Evolutionary conservation across 2,329 filamentous ascomycete genomes (phyloP), one percentile per base, ranked within the genome.

Genomic region (Sporothrix mexicana): DNA sequence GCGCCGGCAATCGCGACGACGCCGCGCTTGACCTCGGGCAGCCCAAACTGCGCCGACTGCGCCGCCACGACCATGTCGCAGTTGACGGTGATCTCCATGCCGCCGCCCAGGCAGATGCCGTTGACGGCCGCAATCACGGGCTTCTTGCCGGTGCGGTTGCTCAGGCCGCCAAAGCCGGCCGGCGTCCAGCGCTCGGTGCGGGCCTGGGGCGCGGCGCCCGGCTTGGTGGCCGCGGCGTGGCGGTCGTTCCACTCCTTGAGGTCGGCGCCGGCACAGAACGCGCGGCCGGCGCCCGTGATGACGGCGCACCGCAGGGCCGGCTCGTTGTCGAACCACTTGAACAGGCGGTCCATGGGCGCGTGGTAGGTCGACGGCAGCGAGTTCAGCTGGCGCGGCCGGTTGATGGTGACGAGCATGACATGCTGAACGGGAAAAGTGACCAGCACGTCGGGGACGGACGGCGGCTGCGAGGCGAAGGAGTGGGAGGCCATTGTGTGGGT

Each of bases 121-220:
- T 94, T 93, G 23, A 95, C 91, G 0, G 92, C 93, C 1, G 90
- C 91, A 41, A 95, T 87, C 72, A 95, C 85, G 6, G 93, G 93
- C 78, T 95, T 95, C 80, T 88, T 89, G 66, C 92, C 92, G 5
- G 81, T 80, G 36, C 92, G 85, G 75, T 92, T 89, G 71, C 88
- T 89, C 45, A 94, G 81, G 0, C 87, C 91, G 30, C 88, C 91
- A 74, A 93, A 92, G 0, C 91, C 91, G 1, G 83, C 81, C 0
- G 83, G 77, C 0, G 83, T 77, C 78, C 82, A 82, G 55, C 17
- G 73, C 3, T 20, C 10, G 30, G 53, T 47, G 30, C 8, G 15
- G 20, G 25, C 62, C 73, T 73, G 23, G 30, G 67, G 41, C 0
- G 15, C 30, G 73, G 62, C 36, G 73, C 73, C 43, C 59, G 57